A percentile compares a stretch with the other conserved stretches of the same genome.
Conservation (phyloP, 257 asterid species). For the Henckelia pumila region DNA sequence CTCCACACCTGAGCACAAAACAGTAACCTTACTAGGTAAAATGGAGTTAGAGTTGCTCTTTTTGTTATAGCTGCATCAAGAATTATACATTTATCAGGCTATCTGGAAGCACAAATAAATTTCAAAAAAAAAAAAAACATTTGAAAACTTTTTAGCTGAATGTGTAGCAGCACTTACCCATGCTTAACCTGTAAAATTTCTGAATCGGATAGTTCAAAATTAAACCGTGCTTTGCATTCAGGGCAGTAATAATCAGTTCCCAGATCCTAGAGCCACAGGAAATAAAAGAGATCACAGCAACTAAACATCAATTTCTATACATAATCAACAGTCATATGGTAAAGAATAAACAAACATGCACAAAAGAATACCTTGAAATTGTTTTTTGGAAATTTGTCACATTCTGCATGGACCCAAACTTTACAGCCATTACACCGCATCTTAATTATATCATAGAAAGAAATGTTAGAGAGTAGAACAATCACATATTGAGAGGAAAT, state of each 20-base stretch:
- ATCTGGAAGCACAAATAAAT: constrained; percentile 19
- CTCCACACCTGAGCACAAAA: constrained; percentile 80
- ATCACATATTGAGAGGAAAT: constrained; percentile 21
- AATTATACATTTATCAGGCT: constrained; percentile 26
- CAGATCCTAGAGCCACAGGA: constrained; percentile 50
- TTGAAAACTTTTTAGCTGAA: constrained; percentile 16
- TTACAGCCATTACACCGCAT: constrained; percentile 95
- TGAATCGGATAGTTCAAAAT: constrained; percentile 93
- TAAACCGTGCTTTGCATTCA: constrained; percentile 95
- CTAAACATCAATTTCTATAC: constrained; percentile 11
- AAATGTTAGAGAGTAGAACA: constrained; percentile 19
- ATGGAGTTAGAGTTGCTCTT: constrained; percentile 42
- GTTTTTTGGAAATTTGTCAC: constrained; percentile 68
- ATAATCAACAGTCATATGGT: constrained; percentile 16
- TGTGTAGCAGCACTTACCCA: constrained; percentile 49
- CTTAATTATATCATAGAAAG: constrained; percentile 35
- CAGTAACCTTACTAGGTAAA: constrained; percentile 79
- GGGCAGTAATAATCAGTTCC: constrained; percentile 84
- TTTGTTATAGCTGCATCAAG: constrained; percentile 60
- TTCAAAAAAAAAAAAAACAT: not conserved
- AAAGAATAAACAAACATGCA: constrained; percentile 18
- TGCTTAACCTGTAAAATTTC: constrained; percentile 56
- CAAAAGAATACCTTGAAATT: constrained; percentile 51
- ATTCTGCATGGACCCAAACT: constrained; percentile 95
- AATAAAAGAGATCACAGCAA: constrained; percentile 25